Evolutionary conservation across 2,329 filamentous ascomycete species (phyloP), one percentile per base, ranked within the genome.

Genomic region (Fusarium agapanthi): DNA sequence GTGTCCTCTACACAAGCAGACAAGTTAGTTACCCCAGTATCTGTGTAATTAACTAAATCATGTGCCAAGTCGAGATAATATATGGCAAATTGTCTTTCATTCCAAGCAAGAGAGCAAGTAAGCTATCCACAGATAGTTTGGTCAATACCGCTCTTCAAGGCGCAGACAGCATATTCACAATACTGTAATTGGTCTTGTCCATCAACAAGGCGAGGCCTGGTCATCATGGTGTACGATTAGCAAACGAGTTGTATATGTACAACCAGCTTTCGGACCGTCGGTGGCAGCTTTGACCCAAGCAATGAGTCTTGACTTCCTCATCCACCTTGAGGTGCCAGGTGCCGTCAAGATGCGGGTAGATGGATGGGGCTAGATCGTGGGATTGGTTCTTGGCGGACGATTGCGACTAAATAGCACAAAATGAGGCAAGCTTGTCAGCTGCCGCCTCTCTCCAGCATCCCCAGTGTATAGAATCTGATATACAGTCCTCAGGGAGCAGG

Each of bases 361-460:
- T 40, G 47, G 54, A 75, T 58, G 71, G 71, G 60, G 56, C 53
- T 60, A 62, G 60, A 74, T 67, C 63, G 56, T 58, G 60, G 54
- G 64, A 54, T 64, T 45, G 40, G 59, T 51, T 34, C 72, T 77
- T 77, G 75, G 75, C 69, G 51, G 26, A 37, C 51, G 69, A 77
- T 77, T 73, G 65, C 75, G 75, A 71, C 62, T 68, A 57, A 60
- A 75, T 66, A 53, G 51, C 55, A 65, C 61, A 59, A 61, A 65
- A 77, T 77, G 74, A 71, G 73, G 69, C 61, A 41, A 51, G n/a
- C 60, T 65, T 69, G 54, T 59, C 65, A 56, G 56, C 55, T 73
- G 45, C 54, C 13, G 41, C 47, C 35, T 20, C 6, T 28, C 55
- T 26, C 54, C 44, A 51, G 41, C 32, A n/a, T 45, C n/a, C 35